Percentiles rank a stretch among this genome's conserved stretches.
Conservation (phyloP, 768 basidiomycete species). For the Leccinum truebloodii region DNA sequence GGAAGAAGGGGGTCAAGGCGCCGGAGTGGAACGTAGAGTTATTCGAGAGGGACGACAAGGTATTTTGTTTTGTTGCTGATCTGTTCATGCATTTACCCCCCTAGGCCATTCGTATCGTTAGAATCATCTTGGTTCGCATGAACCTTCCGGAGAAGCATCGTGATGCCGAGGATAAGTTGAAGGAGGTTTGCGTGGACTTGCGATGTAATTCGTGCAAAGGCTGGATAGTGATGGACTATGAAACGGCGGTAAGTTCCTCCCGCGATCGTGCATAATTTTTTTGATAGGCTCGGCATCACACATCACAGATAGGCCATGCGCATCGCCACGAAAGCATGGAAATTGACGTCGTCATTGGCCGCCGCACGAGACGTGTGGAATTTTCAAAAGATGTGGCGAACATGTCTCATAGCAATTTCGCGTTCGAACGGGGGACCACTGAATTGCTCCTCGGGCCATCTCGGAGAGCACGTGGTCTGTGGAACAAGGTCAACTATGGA, state of each 20-base stretch:
- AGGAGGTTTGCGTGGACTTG: conserved; percentile 34
- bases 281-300: not conserved
- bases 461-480: conserved; percentile 26
- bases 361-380: rapidly evolving
- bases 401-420: not conserved
- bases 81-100: not conserved
- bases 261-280: too few species aligned
- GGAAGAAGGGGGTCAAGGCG: conserved; percentile 21
- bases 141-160: conserved; percentile 34
- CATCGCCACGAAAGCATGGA: conserved; percentile 61
- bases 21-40: conserved; percentile 47
- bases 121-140: conserved; percentile 37
- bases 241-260: conserved; percentile 43
- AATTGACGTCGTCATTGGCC: conserved; percentile 34
- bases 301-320: conserved; percentile 57
- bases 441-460: conserved; percentile 22
- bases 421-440: conserved; percentile 28
- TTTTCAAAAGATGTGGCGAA: not conserved
- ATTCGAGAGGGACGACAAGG: conserved; percentile 65
- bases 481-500: conserved; percentile 43
- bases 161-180: conserved; percentile 21
- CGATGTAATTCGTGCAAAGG: conserved; percentile 52
- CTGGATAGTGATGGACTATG: conserved; percentile 48
- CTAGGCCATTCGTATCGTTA: conserved; percentile 51
- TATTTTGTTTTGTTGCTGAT: conserved; percentile 19